Evolutionary conservation across 2,329 filamentous ascomycete genomes (phyloP), one percentile per base, ranked within the genome.

Genomic region (Phoma sp.): DNA sequence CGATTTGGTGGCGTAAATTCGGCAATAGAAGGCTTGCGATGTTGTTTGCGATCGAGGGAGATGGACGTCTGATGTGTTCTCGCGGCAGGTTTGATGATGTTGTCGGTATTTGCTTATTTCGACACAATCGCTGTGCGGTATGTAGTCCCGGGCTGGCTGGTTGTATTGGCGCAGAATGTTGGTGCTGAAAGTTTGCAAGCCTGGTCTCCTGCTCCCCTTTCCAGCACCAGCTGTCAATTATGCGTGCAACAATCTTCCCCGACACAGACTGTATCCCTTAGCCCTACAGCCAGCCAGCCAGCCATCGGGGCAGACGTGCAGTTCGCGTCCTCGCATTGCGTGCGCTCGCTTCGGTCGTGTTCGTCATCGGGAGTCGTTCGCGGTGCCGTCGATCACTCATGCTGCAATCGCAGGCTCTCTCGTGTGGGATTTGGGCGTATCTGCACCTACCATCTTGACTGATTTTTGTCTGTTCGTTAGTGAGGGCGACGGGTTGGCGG

Each of bases 391-490:
- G 63, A 60, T 62, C 67, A 61, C 60, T 66, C 68, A 66, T 62
- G 55, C 69, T 65, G 66, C 67, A 65, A 47, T 54, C 55, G 55
- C 58, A 45, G 58, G 47, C 46, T 30, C 33, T 24, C 45, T 9
- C 29, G 42, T 27, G 41, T 35, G 51, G 13, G 35, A 55, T 27
- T 41, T 37, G 35, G 24, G 37, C 36, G 35, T 52, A 36, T 36
- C 41, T 41, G 47, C 41, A 70, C 73, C 75, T 64, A 75, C 73
- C 73, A 75, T 75, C 66, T 71, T 75, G 72, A 71, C 71, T 69
- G 69, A 70, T 71, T 73, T 51, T 67, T 66, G 66, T 61, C 67
- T 69, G 66, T 70, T 61, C 65, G 67, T 68, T 68, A 68, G 65
- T 67, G 62, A 64, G 62, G 66, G 66, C 66, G 69, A 70, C 65